These are phyloP conservation scores for Pichia kudriavzevii DNA, from an alignment of 1,139 yeast genomes.

Conservation along the genomic window DNA sequence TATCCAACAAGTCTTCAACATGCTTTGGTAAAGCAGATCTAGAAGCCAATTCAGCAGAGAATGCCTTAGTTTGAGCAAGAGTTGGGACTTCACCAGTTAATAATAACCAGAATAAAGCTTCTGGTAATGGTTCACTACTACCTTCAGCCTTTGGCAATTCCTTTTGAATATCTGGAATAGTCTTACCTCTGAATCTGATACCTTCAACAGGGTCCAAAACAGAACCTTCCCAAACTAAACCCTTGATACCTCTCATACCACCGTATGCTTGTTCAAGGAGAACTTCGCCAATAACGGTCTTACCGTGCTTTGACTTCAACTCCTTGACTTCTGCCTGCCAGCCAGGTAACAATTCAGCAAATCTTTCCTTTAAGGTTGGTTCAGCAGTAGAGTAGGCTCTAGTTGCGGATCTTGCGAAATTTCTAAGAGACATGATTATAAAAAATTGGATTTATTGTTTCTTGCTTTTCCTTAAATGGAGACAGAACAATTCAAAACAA, in stretches of 20 bases:
- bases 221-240: conserved; percentile 98
- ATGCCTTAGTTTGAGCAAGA: conserved; percentile 62
- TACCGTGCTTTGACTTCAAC: conserved; percentile 82
- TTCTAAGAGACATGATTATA: conserved; percentile 24
- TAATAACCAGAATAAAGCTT: conserved; percentile 86
- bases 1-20: conserved; percentile 73
- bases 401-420: conserved; percentile 26
- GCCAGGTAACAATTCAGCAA: conserved; percentile 86
- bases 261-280: conserved; percentile 95
- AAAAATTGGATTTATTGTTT: neutral
- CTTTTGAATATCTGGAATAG: conserved; percentile 91
- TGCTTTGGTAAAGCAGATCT: conserved; percentile 81
- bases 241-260: conserved; percentile 99
- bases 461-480: neutral
- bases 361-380: conserved; percentile 82
- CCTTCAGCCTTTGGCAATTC: conserved; percentile 92
- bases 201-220: conserved; percentile 98
- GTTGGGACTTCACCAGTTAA: conserved; percentile 89
- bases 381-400: conserved; percentile 48
- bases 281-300: conserved; percentile 89
- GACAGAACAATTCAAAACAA: too few relatives aligned
- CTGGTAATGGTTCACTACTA: conserved; percentile 81
- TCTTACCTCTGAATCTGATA: conserved; percentile 95
- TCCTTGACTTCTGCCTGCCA: conserved; percentile 88
- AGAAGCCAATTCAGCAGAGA: conserved; percentile 78